Percentiles rank a stretch among this genome's conserved stretches.
These are phyloP conservation scores for Aspergillus glaucus DNA, from an alignment of 2,329 filamentous ascomycete species.

Conservation along the genomic window DNA sequence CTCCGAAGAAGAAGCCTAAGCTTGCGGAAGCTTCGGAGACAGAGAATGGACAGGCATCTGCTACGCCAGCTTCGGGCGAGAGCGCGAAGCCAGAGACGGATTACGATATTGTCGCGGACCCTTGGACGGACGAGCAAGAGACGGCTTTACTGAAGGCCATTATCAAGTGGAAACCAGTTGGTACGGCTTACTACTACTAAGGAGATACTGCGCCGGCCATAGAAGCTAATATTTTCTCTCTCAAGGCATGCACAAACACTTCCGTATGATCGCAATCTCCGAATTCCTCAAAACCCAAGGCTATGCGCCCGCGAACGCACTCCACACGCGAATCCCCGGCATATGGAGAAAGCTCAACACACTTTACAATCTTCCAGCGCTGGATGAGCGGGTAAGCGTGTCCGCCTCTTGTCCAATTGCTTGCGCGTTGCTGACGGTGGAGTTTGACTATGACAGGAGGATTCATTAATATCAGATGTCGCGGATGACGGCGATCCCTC, in stretches of 20 bases:
- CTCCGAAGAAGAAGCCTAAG: constrained; percentile 59
- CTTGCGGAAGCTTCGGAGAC: constrained; percentile 20
- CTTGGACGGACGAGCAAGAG: constrained; percentile 94
- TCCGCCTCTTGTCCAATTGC: too few relatives aligned
- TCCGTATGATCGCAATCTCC: constrained; percentile 81
- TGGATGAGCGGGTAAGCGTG: constrained; percentile 72
- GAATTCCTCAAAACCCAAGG: constrained; percentile 75
- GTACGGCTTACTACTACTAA: constrained; percentile 40
- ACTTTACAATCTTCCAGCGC: constrained; percentile 76
- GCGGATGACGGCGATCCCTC: constrained; percentile 47
- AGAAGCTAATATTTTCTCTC: constrained; percentile 1
- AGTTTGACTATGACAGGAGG: constrained; percentile 35
- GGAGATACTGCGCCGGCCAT: constrained; percentile 1
- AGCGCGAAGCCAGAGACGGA: constrained; percentile 30
- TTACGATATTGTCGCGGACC: constrained; percentile 55
- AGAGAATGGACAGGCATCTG: constrained; percentile 22
- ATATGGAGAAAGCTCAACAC: constrained; percentile 85
- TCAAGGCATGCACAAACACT: constrained; percentile 81
- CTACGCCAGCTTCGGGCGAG: constrained; percentile 24
- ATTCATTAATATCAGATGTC: constrained; percentile 50
- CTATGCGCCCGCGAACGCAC: constrained; percentile 57
- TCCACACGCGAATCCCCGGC: constrained; percentile 79
- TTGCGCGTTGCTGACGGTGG: neutral
- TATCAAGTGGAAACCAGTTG: constrained; percentile 93
- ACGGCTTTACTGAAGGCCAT: constrained; percentile 88